phyloP scores from a whole-genome alignment of 2,329 filamentous ascomycete genomes.

The Aspergillus neotritici region DNA sequence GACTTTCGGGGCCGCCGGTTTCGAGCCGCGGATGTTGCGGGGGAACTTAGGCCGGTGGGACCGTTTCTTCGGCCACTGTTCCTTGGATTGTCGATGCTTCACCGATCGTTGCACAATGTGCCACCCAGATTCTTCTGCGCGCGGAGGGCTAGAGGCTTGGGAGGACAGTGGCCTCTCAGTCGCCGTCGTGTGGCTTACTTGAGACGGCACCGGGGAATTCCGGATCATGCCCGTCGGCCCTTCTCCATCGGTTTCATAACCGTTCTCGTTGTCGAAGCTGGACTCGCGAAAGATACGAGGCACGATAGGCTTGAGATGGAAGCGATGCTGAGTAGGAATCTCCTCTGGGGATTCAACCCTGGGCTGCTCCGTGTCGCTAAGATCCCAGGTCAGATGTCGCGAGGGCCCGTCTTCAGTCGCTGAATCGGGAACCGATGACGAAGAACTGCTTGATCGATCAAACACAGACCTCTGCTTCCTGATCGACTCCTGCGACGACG shows the following conservation, averaged over 20 bases:
- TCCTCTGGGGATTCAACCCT: slow-evolving; percentile 34
- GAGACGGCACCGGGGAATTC: slow-evolving; percentile 27
- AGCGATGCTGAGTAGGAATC: slow-evolving; percentile 17
- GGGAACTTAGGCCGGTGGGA: slow-evolving; percentile 14
- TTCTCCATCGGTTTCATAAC: slow-evolving; percentile 34
- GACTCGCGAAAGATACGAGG: slow-evolving; percentile 30
- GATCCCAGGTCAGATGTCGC: slow-evolving; percentile 30
- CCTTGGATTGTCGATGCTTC: slow-evolving; percentile 11
- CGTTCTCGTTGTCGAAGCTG: slow-evolving; percentile 25
- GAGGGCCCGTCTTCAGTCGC: slow-evolving; percentile 34
- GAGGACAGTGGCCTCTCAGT: slow-evolving; percentile 25
- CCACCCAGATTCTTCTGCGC: slow-evolving; percentile 28
- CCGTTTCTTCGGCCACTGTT: slow-evolving; percentile 9
- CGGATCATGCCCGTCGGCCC: slow-evolving; percentile 11
- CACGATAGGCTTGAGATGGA: slow-evolving; percentile 29
- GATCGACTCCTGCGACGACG: slow-evolving; percentile 35
- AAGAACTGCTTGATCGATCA: slow-evolving; percentile 43
- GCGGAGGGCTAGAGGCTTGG: slow-evolving; percentile 18
- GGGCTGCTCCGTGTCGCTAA: slow-evolving; percentile 23
- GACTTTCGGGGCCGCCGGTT: slow-evolving; percentile 20
- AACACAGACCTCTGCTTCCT: slow-evolving; percentile 42
- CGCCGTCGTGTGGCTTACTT: slow-evolving; percentile 24
- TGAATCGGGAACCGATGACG: slow-evolving; percentile 39
- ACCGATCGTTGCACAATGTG: slow-evolving; percentile 24
- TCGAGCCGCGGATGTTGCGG: slow-evolving; percentile 15